These are phyloP conservation scores for Termitomyces sp. DNA, from an alignment of 768 basidiomycete species.

Conservation along the genomic window DNA sequence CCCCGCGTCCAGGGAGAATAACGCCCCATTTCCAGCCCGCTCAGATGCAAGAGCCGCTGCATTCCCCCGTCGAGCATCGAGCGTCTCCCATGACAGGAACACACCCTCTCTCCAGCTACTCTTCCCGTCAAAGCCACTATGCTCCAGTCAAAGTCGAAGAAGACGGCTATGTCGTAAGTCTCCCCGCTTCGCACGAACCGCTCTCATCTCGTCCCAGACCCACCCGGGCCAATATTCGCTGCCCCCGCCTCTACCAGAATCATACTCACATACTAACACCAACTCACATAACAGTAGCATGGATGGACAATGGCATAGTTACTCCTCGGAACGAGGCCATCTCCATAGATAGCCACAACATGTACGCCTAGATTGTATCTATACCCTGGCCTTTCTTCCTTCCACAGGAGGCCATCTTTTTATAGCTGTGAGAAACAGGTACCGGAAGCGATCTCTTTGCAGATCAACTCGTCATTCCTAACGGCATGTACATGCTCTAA, in stretches of 20 bases:
- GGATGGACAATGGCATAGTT: constrained; percentile 53
- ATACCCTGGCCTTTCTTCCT: constrained; percentile 11
- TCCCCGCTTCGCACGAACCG: background rate
- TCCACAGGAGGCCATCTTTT: background rate
- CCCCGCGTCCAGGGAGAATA: constrained; percentile 30
- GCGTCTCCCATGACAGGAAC: constrained; percentile 35
- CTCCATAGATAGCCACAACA: constrained; percentile 44
- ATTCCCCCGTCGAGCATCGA: constrained; percentile 44
- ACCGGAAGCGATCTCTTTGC: constrained; percentile 7
- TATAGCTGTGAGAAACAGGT: background rate
- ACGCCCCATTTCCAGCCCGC: constrained; percentile 45
- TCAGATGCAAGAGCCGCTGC: constrained; percentile 56
- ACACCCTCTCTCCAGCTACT: constrained; percentile 32
- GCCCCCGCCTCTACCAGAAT: constrained; percentile 20
- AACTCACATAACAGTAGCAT: constrained; percentile 32
- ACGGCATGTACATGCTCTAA: constrained; percentile 17
- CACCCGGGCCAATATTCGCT: constrained; percentile 38
- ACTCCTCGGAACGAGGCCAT: constrained; percentile 60
- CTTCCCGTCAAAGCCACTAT: constrained; percentile 41
- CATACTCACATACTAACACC: constrained; percentile 38
- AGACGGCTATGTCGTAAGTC: constrained; percentile 50
- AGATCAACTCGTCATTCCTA: constrained; percentile 17
- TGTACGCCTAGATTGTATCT: constrained; percentile 14
- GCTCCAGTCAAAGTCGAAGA: constrained; percentile 63
- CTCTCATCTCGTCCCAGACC: constrained; percentile 19